These are phyloP conservation scores for Alnus glutinosa DNA, from an alignment of 306 rosid genomes.

Conservation along the genomic window DNA sequence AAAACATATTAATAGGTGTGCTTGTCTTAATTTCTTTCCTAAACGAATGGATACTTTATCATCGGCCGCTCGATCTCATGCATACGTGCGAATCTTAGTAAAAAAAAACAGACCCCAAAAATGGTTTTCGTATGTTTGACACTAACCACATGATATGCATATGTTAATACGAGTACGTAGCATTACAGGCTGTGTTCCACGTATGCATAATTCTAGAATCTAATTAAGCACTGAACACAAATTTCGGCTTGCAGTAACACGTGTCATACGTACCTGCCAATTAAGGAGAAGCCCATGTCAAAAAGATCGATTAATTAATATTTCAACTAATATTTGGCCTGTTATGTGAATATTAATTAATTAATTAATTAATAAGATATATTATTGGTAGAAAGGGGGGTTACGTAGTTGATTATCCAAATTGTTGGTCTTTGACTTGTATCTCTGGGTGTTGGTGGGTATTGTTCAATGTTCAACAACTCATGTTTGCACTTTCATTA, in stretches of 20 bases:
- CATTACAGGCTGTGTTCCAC: constrained; percentile 18
- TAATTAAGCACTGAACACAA: too few species aligned
- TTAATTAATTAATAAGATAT: too few species aligned
- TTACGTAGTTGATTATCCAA: constrained; percentile 33
- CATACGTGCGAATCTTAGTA: constrained; percentile 30
- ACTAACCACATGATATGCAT: constrained; percentile 20
- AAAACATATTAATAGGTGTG: too few species aligned
- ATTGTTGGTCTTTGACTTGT: constrained; percentile 48
- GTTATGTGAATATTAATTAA: too few species aligned
- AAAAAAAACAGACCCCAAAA: constrained; percentile 25
- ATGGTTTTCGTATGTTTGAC: constrained; percentile 30
- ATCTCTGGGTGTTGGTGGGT: constrained; percentile 38
- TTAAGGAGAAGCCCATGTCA: too few species aligned
- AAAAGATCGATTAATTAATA: too few species aligned
- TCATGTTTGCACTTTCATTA: constrained; percentile 4
- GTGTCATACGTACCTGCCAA: too few species aligned
- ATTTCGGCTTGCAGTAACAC: too few species aligned
- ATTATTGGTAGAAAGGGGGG: constrained; percentile 21
- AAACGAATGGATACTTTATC: background rate
- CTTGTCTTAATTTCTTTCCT: too few species aligned
- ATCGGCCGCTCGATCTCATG: background rate
- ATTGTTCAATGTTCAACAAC: constrained; percentile 13
- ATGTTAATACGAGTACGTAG: constrained; percentile 21
- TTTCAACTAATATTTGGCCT: too few species aligned
- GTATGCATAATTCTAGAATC: background rate